A percentile compares a stretch with the other conserved stretches of the same genome.
Conservation (phyloP, 352 stramenopile genomes). For the Phytophthora colocasiae region DNA sequence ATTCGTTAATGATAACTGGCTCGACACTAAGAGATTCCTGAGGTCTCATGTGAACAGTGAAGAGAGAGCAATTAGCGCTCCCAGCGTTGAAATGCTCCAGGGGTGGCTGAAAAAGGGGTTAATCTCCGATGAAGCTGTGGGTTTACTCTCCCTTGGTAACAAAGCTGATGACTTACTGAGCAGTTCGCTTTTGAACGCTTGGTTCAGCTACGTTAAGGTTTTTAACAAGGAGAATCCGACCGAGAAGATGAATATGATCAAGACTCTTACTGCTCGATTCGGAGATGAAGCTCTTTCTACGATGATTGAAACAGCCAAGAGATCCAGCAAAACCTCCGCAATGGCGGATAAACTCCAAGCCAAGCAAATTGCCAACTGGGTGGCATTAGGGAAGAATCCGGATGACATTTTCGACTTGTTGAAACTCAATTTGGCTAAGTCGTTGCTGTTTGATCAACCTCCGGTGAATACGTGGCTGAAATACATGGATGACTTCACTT, state of each 20-base stretch:
- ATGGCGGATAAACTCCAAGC: slow-evolving; percentile 6
- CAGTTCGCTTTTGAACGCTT: slow-evolving; percentile 9
- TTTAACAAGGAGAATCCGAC: slow-evolving; percentile 19
- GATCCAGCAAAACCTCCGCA: not conserved
- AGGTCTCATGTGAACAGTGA: slow-evolving; percentile 2
- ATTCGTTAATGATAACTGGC: not conserved
- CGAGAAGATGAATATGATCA: slow-evolving; percentile 8
- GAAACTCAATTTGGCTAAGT: slow-evolving; percentile 7
- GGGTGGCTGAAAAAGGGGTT: slow-evolving; percentile 13
- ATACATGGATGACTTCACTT: slow-evolving; percentile 4
- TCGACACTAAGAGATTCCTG: slow-evolving; percentile 2
- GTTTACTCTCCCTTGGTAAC: slow-evolving; percentile 3
- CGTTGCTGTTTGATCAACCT: slow-evolving; percentile 7
- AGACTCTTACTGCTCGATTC: slow-evolving; percentile 9
- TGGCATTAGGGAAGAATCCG: not conserved
- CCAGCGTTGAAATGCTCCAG: slow-evolving; percentile 4
- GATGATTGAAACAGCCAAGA: slow-evolving; percentile 21
- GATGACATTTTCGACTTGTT: slow-evolving; percentile 11
- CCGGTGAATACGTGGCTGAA: slow-evolving; percentile 5
- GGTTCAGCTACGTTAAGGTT: slow-evolving; percentile 14
- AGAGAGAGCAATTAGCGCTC: slow-evolving; percentile 9
- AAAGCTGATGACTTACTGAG: slow-evolving; percentile 10
- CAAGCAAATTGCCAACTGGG: slow-evolving; percentile 13
- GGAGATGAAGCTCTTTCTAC: slow-evolving; percentile 14
- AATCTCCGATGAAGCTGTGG: slow-evolving; percentile 6